Evolutionary conservation across 2,329 filamentous ascomycete species (phyloP).

Genomic region (Hypoxylon sp.): DNA sequence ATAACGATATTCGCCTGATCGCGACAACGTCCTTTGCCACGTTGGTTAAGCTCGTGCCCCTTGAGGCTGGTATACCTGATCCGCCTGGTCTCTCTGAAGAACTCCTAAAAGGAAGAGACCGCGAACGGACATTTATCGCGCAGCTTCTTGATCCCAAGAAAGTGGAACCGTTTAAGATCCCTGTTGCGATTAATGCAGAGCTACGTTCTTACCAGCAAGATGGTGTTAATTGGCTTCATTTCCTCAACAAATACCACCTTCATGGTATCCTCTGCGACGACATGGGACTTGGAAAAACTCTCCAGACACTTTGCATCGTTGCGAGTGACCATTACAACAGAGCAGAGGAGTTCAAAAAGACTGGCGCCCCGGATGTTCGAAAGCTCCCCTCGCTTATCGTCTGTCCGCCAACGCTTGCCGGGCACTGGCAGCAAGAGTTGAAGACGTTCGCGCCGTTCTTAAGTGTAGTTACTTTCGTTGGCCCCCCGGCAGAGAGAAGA

Average conservation of each 20-base stretch:
- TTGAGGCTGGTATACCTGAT: slow-evolving; percentile 97
- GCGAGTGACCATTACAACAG: slow-evolving; percentile 96
- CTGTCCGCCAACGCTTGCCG: slow-evolving; percentile 94
- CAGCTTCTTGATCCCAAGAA: slow-evolving; percentile 98
- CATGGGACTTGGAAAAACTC: slow-evolving; percentile 97
- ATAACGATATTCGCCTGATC: slow-evolving; percentile 93
- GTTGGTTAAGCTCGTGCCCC: slow-evolving; percentile 93
- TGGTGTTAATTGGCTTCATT: slow-evolving; percentile 98
- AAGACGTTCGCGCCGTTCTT: slow-evolving; percentile 96
- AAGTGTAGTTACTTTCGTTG: slow-evolving; percentile 88
- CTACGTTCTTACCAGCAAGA: slow-evolving; percentile 98
- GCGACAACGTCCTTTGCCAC: slow-evolving; percentile 98
- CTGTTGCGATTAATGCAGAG: slow-evolving; percentile 96
- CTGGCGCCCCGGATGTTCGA: slow-evolving; percentile 80
- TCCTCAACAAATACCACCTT: slow-evolving; percentile 97
- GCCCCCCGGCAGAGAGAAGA: slow-evolving; percentile 83
- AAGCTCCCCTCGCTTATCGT: slow-evolving; percentile 92
- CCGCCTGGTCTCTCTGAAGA: slow-evolving; percentile 92
- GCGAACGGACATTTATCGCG: slow-evolving; percentile 94
- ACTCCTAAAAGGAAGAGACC: slow-evolving; percentile 87
- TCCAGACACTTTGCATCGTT: slow-evolving; percentile 97
- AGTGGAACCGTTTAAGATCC: slow-evolving; percentile 92
- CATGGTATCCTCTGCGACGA: slow-evolving; percentile 99
- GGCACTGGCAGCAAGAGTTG: slow-evolving; percentile 99
- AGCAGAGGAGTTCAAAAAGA: slow-evolving; percentile 89